Evolutionary conservation across 257 asterid species (phyloP), one percentile per base, ranked within the genome.

Genomic region (Apocynum venetum): DNA sequence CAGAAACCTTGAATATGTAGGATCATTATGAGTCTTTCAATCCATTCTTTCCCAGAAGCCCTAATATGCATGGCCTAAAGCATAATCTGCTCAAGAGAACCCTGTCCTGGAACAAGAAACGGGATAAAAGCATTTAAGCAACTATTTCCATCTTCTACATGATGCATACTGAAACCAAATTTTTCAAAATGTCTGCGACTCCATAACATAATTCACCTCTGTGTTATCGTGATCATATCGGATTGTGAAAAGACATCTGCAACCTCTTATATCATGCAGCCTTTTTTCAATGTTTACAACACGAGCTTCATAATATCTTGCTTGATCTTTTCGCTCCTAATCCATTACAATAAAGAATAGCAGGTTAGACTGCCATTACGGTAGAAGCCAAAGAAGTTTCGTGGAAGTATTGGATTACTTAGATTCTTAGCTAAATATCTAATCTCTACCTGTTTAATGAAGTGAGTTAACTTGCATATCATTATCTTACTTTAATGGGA

Each of bases 201-300:
- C 49, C 7, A 68, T 38, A 71, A 69, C 56, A 48, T 25, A 60
- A 78, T 15, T 71, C 82, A 93, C 99, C 98, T 87, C 89, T 3
- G 83, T 44, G 75, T 85, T 81, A 71, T 93, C 97, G 82, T 90
- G 97, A 83, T 55, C 82, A 55, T 96, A 96, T 77, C 75, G 85
- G 69, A 96, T 86, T 82, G 84, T 82, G 91, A 91, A 96, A 83
- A 90, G 85, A 74, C 98, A 96, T 81, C 99, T 85, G 84, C 99
- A 96, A n/a, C 99, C 99, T 84, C 99, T 87, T 60, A 93, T 85
- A 79, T 96, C 99, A 73, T 96, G 99, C 89, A 87, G 80, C 84
- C 91, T 89, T 85, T 84, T 89, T 82, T 88, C 89, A 75, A 96
- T 88, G 59, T 89, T 91, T 3, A 85, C 72, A 55, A 96, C 88